These are phyloP conservation scores for Leucoagaricus sp. DNA, from an alignment of 1,284 basidiomycete genomes.

Conservation along the genomic window DNA sequence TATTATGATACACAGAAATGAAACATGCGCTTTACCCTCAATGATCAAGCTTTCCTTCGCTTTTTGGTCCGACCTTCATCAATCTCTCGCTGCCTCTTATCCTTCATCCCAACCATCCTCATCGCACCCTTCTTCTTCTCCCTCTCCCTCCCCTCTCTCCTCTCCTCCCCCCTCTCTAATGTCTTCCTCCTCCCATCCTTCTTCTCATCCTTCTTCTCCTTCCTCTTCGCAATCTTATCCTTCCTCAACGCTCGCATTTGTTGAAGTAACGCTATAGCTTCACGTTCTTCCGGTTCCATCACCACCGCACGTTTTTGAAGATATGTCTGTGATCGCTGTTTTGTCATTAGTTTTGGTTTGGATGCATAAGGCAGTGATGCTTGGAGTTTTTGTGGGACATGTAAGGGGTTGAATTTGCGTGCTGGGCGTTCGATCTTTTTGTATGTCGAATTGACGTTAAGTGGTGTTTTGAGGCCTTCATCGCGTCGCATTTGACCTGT, in stretches of 20 bases:
- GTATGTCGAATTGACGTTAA: constrained; percentile 87
- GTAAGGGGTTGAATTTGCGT: constrained; percentile 91
- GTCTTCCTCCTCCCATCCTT: constrained; percentile 66
- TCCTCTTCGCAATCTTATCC: constrained; percentile 78
- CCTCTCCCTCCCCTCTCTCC: constrained; percentile 72
- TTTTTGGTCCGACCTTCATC: constrained; percentile 60
- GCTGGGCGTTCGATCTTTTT: constrained; percentile 78
- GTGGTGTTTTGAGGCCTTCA: constrained; percentile 82
- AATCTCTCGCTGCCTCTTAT: constrained; percentile 59
- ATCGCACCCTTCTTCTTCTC: constrained; percentile 82
- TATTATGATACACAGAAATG: no score
- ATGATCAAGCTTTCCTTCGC: constrained; percentile 41
- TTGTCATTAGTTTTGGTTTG: constrained; percentile 85
- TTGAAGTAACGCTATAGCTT: constrained; percentile 89
- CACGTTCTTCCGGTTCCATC: constrained; percentile 93
- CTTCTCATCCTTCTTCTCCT: constrained; percentile 83
- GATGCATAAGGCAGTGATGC: constrained; percentile 88
- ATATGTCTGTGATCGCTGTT: constrained; percentile 79
- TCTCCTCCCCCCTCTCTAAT: constrained; percentile 68
- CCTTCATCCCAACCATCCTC: constrained; percentile 73
- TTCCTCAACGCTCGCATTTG: constrained; percentile 93
- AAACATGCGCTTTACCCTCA: no score
- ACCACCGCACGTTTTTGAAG: constrained; percentile 93
- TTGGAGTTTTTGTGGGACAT: constrained; percentile 88
- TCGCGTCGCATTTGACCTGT: constrained; percentile 92